Base-by-base conservation (phyloP, 331 rosid genomes). In the Rosa hybrid region DNA sequence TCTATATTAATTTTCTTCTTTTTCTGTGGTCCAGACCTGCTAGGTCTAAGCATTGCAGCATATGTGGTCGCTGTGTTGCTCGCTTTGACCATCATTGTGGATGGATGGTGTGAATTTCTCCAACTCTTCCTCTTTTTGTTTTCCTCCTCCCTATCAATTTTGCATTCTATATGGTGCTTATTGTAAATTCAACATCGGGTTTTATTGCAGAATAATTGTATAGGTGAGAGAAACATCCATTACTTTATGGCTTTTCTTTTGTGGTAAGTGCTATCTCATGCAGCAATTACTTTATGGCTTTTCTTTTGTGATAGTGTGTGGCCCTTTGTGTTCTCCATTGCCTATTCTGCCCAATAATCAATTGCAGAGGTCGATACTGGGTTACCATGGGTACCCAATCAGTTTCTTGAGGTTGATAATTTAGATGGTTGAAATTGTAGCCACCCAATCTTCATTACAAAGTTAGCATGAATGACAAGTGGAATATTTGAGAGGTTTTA, bases 21-120 rank as follows among this genome's bases (percentile, higher is more conserved):
- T 57, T 14, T 82, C 41, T 80, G 75, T 83, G 77, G 27, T 84
- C 60, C 87, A 95, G 99, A 82, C 99, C 99, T 80, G 98, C 99
- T 44, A 88, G 99, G 86, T 95, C 99, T 83, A 95, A 95, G 87
- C 99, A 95, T 80, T 95, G 99, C 89, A 90, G 98, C 83, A 87
- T 95, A 82, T 95, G 99, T 77, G 79, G 86, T 80, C 86, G 92
- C 27, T 93, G 98, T 85, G 99, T 95, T 86, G 96, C 99, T 51
- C 91, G 97, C 60, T 93, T 93, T 80, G 99, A 95, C 68, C 99
- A 93, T 86, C 99, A 95, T 72, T 93, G 97, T 91, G 99, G 98
- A 87, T 95, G 98, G 99, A 93, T 93, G 97, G 99, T 94, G 48
- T 44, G 84, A 18, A 83, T 60, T 25, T 80, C 70, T 77, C 64